These are phyloP conservation scores for Cercospora sp. DNA, from an alignment of 2,329 filamentous ascomycete genomes.

Conservation along the genomic window DNA sequence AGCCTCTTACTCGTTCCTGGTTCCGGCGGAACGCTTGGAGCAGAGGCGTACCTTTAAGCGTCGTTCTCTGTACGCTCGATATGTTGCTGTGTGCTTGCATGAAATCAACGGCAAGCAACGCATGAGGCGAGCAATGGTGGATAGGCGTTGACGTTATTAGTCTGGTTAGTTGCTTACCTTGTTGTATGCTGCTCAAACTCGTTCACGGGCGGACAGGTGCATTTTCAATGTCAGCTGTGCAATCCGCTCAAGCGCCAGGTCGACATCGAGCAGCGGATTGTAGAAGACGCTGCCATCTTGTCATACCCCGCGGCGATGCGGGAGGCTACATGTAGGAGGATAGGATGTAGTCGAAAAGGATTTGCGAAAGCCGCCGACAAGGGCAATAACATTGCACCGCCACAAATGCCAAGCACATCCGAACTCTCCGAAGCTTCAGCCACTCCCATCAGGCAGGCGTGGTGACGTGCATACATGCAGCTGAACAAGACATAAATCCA, in stretches of 20 bases:
- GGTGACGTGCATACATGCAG: conserved; percentile 4
- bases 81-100: background rate
- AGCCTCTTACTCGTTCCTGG: background rate
- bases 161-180: background rate
- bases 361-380: background rate
- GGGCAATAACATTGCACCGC: background rate
- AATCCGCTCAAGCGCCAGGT: background rate
- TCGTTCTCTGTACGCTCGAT: background rate
- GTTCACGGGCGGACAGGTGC: background rate
- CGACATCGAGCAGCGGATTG: no score
- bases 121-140: background rate
- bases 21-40: background rate
- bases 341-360: background rate
- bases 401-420: background rate
- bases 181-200: background rate
- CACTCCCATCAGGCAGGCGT: background rate
- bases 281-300: no score
- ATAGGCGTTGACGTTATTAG: background rate
- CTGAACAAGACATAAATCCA: conserved; percentile 6
- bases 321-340: no score
- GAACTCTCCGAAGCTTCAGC: background rate
- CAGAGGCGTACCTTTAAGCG: background rate
- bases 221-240: background rate
- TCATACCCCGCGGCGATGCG: no score
- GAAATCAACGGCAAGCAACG: background rate